Evolutionary conservation across 805 yeast genomes (phyloP).

Genomic region (Candida fluviatilis): DNA sequence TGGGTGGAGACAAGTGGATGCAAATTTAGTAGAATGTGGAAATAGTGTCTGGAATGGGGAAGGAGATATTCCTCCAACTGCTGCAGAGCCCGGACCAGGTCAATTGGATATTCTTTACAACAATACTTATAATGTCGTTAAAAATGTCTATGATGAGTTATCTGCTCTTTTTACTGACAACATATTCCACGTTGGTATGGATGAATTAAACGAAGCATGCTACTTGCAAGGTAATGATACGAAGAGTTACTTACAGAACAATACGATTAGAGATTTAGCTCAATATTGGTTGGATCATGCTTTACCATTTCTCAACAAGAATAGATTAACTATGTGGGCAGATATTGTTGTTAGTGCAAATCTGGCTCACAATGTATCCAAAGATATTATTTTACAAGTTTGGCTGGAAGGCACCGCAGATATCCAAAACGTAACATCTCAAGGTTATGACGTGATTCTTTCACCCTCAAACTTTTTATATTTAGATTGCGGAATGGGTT

Average conservation of each 20-base stretch:
- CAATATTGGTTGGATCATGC: conserved; percentile 33
- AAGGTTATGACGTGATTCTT: conserved; percentile 37
- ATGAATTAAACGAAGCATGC: conserved; percentile 32
- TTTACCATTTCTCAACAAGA: conserved; percentile 25
- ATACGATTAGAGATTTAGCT: conserved; percentile 25
- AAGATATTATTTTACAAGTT: conserved; percentile 29
- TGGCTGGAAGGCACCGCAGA: conserved; percentile 23
- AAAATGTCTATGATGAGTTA: conserved; percentile 30
- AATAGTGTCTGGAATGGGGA: conserved; percentile 23
- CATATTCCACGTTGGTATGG: conserved; percentile 41
- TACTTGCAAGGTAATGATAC: conserved; percentile 26
- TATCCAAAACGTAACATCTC: conserved; percentile 23
- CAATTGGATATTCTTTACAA: conserved; percentile 32
- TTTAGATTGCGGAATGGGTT: conserved; percentile 40
- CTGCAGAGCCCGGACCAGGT: conserved; percentile 40
- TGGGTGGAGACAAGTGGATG: conserved; percentile 33
- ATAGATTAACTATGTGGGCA: conserved; percentile 39
- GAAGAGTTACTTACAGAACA: conserved; percentile 1
- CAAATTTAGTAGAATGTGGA: conserved; percentile 25
- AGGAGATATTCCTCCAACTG: conserved; percentile 14
- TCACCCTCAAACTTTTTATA: conserved; percentile 29
- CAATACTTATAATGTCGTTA: conserved; percentile 28
- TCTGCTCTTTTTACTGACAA: conserved; percentile 27
- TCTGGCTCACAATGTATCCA: conserved; percentile 25
- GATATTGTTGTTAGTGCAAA: conserved; percentile 23